A percentile compares a stretch with the other conserved stretches of the same genome.
Evolutionary conservation across 1,139 yeast species (phyloP).

Genomic region (Suhomyces maxii): DNA sequence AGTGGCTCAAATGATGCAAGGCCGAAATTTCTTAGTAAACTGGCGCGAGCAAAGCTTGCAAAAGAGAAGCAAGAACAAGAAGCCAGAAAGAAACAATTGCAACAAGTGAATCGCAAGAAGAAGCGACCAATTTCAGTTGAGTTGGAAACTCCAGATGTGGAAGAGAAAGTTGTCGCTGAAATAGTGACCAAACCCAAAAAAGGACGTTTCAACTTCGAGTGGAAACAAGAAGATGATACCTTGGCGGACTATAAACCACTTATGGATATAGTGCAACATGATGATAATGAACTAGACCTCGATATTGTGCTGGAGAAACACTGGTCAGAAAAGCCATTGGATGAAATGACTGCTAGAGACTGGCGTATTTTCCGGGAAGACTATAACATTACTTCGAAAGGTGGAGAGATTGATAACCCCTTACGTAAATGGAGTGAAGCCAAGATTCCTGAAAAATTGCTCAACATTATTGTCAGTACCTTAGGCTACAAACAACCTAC

Average conservation of each 20-base stretch:
- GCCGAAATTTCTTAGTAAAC: slow-evolving; percentile 52
- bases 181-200: slow-evolving; percentile 7
- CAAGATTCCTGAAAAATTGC: slow-evolving; percentile 44
- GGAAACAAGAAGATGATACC: slow-evolving; percentile 65
- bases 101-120: background rate
- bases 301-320: slow-evolving; percentile 38
- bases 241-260: slow-evolving; percentile 45
- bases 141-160: slow-evolving; percentile 3
- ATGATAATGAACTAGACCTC: slow-evolving; percentile 13
- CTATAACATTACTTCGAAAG: slow-evolving; percentile 62
- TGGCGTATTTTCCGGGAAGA: slow-evolving; percentile 91
- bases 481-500: slow-evolving; percentile 68
- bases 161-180: background rate
- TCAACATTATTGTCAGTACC: slow-evolving; percentile 32
- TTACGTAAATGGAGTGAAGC: slow-evolving; percentile 74
- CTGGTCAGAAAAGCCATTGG: slow-evolving; percentile 69
- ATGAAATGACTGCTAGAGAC: slow-evolving; percentile 74
- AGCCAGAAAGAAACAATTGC: slow-evolving; percentile 13
- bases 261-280: slow-evolving; percentile 20
- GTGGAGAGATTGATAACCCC: slow-evolving; percentile 56
- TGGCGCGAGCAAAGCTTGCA: slow-evolving; percentile 42
- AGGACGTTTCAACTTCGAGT: slow-evolving; percentile 62
- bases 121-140: slow-evolving; percentile 4
- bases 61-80: slow-evolving; percentile 20
- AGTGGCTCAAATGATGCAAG: slow-evolving; percentile 13